Percentiles rank a stretch among this genome's conserved stretches.
These are phyloP conservation scores for Mycocalia duriaeana DNA, from an alignment of 1,284 basidiomycete genomes.

Conservation along the genomic window DNA sequence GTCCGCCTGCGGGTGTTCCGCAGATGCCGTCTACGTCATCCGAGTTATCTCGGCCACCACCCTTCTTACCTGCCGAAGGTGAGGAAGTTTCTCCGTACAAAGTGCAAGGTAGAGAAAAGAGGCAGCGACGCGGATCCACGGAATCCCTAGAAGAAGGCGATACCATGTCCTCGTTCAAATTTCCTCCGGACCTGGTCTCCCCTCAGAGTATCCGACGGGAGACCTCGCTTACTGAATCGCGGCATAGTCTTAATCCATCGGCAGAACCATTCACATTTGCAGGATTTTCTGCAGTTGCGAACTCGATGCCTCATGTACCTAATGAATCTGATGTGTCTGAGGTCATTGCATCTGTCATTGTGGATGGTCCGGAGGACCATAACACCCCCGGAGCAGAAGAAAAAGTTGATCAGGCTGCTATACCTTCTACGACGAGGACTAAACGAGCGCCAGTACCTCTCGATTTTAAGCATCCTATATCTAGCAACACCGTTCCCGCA, in stretches of 20 bases:
- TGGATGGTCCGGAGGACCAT: too few relatives aligned
- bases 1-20: constrained; percentile 58
- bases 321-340: constrained; percentile 14
- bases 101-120: constrained; percentile 71
- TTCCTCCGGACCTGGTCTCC: constrained; percentile 53
- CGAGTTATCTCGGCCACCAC: constrained; percentile 22
- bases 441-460: constrained; percentile 75
- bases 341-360: too few relatives aligned
- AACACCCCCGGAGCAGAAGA: too few relatives aligned
- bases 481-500: constrained; percentile 74
- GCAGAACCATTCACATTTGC: constrained; percentile 64
- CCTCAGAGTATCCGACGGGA: constrained; percentile 42
- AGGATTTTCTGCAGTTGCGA: constrained; percentile 40
- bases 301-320: constrained; percentile 30
- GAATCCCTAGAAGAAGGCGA: constrained; percentile 43
- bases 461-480: constrained; percentile 72
- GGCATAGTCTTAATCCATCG: constrained; percentile 40
- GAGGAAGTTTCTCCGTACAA: constrained; percentile 25
- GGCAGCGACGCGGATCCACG: constrained; percentile 52
- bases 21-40: constrained; percentile 39
- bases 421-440: constrained; percentile 35
- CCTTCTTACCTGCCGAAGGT: constrained; percentile 7
- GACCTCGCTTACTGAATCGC: constrained; percentile 12
- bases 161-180: constrained; percentile 70
- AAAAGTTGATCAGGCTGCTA: constrained; percentile 17